phyloP scores from a whole-genome alignment of 2,329 filamentous ascomycete genomes.

The Incumbomyces lentus region DNA sequence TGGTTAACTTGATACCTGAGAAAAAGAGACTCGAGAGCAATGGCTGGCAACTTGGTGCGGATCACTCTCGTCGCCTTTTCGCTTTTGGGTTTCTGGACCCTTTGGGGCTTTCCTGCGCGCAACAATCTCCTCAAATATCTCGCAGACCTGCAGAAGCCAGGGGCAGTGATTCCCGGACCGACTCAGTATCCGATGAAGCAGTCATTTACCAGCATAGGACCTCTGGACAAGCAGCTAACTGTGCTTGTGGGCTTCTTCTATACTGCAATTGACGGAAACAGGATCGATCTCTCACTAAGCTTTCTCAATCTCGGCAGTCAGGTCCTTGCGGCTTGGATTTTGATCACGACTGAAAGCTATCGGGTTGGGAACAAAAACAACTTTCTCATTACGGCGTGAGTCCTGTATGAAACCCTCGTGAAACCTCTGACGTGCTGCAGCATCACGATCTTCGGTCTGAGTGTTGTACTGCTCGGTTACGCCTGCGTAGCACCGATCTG shows the following conservation, averaged over 20 bases:
- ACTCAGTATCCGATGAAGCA: constrained; percentile 21
- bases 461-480: constrained; percentile 35
- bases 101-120: constrained; percentile 20
- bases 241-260: constrained; percentile 29
- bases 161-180: constrained; percentile 21
- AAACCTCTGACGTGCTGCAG: constrained; percentile 10
- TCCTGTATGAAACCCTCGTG: neutral
- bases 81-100: constrained; percentile 18
- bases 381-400: constrained; percentile 15
- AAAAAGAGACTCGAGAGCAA: constrained; percentile 4
- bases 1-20: no score
- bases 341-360: constrained; percentile 37
- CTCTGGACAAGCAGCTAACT: constrained; percentile 22
- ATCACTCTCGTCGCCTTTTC: constrained; percentile 1
- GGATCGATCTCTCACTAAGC: constrained; percentile 27
- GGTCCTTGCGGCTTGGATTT: constrained; percentile 32
- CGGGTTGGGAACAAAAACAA: constrained; percentile 34
- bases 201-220: constrained; percentile 20
- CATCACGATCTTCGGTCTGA: constrained; percentile 31
- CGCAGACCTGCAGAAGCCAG: constrained; percentile 16
- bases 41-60: neutral
- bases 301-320: constrained; percentile 32
- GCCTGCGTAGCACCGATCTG: constrained; percentile 36
- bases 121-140: constrained; percentile 22
- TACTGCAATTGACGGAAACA: constrained; percentile 29